phyloP scores from a whole-genome alignment of 2,329 filamentous ascomycete species.

The Xylariaceae sp. region DNA sequence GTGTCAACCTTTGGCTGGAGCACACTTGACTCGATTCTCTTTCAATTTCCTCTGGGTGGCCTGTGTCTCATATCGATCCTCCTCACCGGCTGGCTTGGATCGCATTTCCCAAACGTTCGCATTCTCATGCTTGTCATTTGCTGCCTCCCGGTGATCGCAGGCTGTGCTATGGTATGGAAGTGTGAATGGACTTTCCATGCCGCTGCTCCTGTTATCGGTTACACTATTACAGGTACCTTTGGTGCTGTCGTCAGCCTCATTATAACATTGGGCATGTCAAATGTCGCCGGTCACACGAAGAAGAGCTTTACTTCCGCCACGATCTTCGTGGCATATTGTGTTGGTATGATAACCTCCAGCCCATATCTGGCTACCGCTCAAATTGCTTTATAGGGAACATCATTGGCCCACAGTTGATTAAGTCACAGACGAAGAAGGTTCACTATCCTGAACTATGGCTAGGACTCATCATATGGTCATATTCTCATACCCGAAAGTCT shows the following conservation, averaged over 20 bases:
- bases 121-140: constrained; percentile 61
- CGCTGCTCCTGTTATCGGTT: constrained; percentile 63
- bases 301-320: constrained; percentile 72
- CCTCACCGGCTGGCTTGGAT: constrained; percentile 60
- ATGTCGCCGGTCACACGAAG: constrained; percentile 73
- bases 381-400: constrained; percentile 53
- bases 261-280: constrained; percentile 53
- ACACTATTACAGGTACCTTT: constrained; percentile 69
- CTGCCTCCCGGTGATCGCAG: constrained; percentile 70
- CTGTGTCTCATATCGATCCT: constrained; percentile 66
- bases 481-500: too few relatives aligned
- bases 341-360: constrained; percentile 31
- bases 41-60: constrained; percentile 70
- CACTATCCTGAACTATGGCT: constrained; percentile 72
- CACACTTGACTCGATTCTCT: constrained; percentile 61
- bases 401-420: constrained; percentile 67
- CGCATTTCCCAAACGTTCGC: constrained; percentile 57
- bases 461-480: constrained; percentile 58
- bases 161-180: constrained; percentile 73
- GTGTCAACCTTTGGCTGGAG: constrained; percentile 67
- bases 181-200: constrained; percentile 60
- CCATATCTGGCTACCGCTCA: too few relatives aligned
- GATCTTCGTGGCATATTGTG: constrained; percentile 71
- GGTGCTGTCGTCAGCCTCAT: constrained; percentile 62
- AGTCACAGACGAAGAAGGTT: constrained; percentile 56